Percentiles rank a stretch among this genome's conserved stretches.
These are phyloP conservation scores for Circinella minor DNA, from an alignment of 371 early-diverging fungal genomes.

Conservation along the genomic window DNA sequence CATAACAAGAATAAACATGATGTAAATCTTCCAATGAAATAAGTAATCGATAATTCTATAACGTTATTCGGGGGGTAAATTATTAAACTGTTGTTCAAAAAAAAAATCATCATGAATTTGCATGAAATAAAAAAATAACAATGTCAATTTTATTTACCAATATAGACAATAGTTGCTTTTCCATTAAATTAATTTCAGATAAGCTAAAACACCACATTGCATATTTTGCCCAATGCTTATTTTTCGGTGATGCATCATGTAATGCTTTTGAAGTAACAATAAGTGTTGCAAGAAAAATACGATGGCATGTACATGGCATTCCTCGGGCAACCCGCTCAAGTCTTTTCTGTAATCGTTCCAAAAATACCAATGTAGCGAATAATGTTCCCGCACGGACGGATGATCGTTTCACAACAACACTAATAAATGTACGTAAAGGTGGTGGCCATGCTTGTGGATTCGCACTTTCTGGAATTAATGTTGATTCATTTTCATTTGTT, in stretches of 20 bases:
- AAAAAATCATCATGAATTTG: too few relatives aligned
- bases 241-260: slow-evolving; percentile 78
- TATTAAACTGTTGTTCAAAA: too few relatives aligned
- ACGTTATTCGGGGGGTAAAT: too few relatives aligned
- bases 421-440: slow-evolving; percentile 59
- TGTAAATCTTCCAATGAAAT: slow-evolving; percentile 19
- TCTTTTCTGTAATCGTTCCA: slow-evolving; percentile 56
- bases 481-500: not conserved
- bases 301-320: slow-evolving; percentile 80
- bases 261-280: slow-evolving; percentile 73
- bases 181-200: slow-evolving; percentile 82
- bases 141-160: slow-evolving; percentile 40
- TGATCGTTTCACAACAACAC: slow-evolving; percentile 57
- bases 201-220: slow-evolving; percentile 65
- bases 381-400: slow-evolving; percentile 63
- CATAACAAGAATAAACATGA: slow-evolving; percentile 13
- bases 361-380: slow-evolving; percentile 62
- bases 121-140: not conserved
- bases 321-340: slow-evolving; percentile 63
- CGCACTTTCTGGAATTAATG: not conserved
- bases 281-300: slow-evolving; percentile 77
- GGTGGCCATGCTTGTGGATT: slow-evolving; percentile 26
- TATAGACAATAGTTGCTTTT: slow-evolving; percentile 75
- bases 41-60: slow-evolving; percentile 16
- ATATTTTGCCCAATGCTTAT: slow-evolving; percentile 77